A percentile compares a stretch with the other conserved stretches of the same genome.
Evolutionary conservation across 2,329 filamentous ascomycete genomes (phyloP).

Genomic region (Colletotrichum acutatum): DNA sequence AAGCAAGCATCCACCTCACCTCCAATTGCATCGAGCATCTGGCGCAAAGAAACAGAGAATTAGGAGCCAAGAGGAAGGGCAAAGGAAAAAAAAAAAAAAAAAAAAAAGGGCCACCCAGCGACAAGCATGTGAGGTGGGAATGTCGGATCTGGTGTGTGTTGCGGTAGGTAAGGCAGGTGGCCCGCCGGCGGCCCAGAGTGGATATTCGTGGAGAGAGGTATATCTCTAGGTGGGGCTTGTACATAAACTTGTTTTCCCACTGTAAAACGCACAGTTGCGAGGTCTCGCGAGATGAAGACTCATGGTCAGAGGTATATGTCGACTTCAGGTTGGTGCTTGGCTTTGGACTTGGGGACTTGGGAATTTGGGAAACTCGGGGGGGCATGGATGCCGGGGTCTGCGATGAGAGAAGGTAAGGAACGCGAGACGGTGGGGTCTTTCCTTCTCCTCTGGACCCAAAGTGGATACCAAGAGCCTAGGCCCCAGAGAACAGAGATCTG

Average conservation of each 20-base stretch:
- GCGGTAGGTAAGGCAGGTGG: neutral
- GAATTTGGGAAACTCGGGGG: neutral
- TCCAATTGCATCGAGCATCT: neutral
- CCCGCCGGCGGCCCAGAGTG: neutral
- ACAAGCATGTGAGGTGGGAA: neutral
- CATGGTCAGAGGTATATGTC: neutral
- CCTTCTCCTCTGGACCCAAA: constrained; percentile 19
- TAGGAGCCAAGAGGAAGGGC: neutral
- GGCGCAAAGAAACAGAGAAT: neutral
- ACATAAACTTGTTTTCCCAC: neutral
- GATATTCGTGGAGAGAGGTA: neutral
- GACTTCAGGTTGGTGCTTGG: neutral
- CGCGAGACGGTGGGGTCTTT: constrained; percentile 2
- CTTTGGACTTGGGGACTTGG: neutral
- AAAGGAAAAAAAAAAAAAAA: constrained; percentile 1
- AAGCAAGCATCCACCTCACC: neutral
- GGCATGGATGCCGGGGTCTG: constrained; percentile 3
- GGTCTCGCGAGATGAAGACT: neutral
- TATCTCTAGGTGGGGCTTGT: neutral
- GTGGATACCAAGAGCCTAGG: constrained; percentile 27
- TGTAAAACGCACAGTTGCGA: neutral
- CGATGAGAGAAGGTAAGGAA: constrained; percentile 4
- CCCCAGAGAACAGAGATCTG: constrained; percentile 36
- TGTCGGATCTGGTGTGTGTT: constrained; percentile 1
- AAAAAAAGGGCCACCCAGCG: neutral